Conservation (phyloP, 192 early-diverging fungal species). For the Oehlia diaphana region DNA sequence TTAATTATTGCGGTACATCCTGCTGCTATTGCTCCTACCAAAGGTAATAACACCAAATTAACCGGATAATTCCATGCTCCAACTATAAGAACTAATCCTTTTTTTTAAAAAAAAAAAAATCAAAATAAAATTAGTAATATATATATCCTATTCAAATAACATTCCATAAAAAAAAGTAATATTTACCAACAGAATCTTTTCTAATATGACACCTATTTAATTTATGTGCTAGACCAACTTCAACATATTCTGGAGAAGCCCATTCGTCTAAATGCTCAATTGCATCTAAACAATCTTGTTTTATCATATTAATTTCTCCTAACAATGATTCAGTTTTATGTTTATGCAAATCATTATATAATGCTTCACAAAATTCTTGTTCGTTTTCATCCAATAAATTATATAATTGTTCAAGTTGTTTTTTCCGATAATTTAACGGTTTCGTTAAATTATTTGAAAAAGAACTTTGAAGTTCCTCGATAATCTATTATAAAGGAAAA, state of each 20-base stretch:
- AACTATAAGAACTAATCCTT: constrained; percentile 41
- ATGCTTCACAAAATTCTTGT: constrained; percentile 49
- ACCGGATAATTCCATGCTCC: constrained; percentile 59
- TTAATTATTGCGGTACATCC: constrained; percentile 83
- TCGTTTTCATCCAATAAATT: constrained; percentile 62
- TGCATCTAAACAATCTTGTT: constrained; percentile 46
- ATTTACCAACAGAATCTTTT: constrained; percentile 71
- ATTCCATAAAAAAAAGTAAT: background rate
- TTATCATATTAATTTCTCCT: constrained; percentile 54
- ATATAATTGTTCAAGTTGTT: constrained; percentile 65
- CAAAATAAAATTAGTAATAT: background rate
- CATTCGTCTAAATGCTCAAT: constrained; percentile 64
- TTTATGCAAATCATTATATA: constrained; percentile 61
- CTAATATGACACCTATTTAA: constrained; percentile 56
- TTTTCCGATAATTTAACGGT: constrained; percentile 50
- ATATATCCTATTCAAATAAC: too few relatives aligned
- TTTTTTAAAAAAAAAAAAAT: background rate
- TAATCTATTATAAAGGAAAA: constrained; percentile 20
- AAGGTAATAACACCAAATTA: constrained; percentile 67
- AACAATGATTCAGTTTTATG: constrained; percentile 51
- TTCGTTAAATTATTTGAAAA: constrained; percentile 44
- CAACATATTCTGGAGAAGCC: constrained; percentile 47
- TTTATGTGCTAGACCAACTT: constrained; percentile 41
- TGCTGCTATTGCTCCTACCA: constrained; percentile 85
- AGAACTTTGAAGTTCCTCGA: constrained; percentile 38